A percentile compares a stretch with the other conserved stretches of the same genome.
These are phyloP conservation scores for Starmera stellimalicola DNA, from an alignment of 1,139 yeast genomes.

Conservation along the genomic window DNA sequence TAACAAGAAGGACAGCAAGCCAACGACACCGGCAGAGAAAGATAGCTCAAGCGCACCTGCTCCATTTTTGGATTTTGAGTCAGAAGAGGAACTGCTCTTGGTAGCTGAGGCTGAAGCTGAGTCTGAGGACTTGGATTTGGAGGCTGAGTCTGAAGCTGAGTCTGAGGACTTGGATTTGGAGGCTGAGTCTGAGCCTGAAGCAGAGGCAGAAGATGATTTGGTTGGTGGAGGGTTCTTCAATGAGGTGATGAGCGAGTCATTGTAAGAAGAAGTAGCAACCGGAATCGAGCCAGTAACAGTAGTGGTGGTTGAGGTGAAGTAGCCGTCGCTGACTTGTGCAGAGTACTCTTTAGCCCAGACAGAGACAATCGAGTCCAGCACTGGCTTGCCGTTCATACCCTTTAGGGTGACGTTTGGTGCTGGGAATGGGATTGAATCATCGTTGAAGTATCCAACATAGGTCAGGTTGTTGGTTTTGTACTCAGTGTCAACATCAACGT, in stretches of 20 bases:
- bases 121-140: background rate
- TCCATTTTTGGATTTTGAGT: slow-evolving; percentile 22
- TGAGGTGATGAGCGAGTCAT: slow-evolving; percentile 17
- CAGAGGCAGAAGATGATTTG: slow-evolving; percentile 14
- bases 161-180: background rate
- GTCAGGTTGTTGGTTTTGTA: slow-evolving; percentile 30
- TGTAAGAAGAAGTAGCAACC: slow-evolving; percentile 12
- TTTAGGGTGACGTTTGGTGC: slow-evolving; percentile 29
- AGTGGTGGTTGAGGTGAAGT: slow-evolving; percentile 21
- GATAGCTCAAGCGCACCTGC: slow-evolving; percentile 28
- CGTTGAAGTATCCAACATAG: slow-evolving; percentile 30
- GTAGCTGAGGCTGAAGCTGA: slow-evolving; percentile 13
- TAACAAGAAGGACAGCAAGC: no score
- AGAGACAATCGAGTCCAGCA: slow-evolving; percentile 20
- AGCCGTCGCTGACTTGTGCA: slow-evolving; percentile 15
- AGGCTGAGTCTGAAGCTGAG: background rate
- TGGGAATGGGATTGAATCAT: slow-evolving; percentile 25
- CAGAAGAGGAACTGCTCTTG: slow-evolving; percentile 30
- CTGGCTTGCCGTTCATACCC: slow-evolving; percentile 30
- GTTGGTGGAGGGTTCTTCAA: slow-evolving; percentile 6
- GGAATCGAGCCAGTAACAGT: slow-evolving; percentile 18
- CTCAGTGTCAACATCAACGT: slow-evolving; percentile 28
- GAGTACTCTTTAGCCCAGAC: slow-evolving; percentile 19
- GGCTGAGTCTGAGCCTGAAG: slow-evolving; percentile 3
- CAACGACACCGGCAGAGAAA: slow-evolving; percentile 24